A percentile compares a stretch with the other conserved stretches of the same genome.
phyloP scores from a whole-genome alignment of 2,329 filamentous ascomycete genomes.

The Penicillium sp. region DNA sequence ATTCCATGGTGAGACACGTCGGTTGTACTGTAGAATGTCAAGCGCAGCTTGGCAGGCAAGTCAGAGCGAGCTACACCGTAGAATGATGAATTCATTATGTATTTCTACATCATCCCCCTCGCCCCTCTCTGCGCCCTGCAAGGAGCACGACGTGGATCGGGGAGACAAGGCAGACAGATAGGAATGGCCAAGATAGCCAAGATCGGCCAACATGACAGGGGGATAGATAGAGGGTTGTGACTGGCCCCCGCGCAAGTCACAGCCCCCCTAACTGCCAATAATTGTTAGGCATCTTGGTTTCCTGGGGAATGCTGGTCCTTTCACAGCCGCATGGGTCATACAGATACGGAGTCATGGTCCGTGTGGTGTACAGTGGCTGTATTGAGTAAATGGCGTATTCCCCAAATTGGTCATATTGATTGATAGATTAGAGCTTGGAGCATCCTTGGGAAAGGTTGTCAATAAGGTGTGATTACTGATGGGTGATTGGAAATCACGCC shows the following conservation, averaged over 20 bases:
- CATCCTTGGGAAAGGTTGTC: not conserved
- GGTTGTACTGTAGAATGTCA: not conserved
- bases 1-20: not conserved
- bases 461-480: not conserved
- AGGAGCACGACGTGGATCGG: not conserved
- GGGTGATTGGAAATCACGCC: not conserved
- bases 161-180: not conserved
- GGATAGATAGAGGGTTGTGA: not conserved
- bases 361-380: not conserved
- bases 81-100: not conserved
- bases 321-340: not conserved
- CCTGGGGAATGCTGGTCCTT: constrained; percentile 1
- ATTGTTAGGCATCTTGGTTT: not conserved
- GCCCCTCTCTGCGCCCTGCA: not conserved
- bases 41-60: not conserved
- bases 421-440: not conserved
- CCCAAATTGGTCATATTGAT: not conserved
- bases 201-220: not conserved
- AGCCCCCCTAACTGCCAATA: constrained; percentile 1
- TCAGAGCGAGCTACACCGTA: not conserved
- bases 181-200: not conserved
- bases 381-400: not conserved
- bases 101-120: not conserved
- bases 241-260: not conserved
- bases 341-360: not conserved